Evolutionary conservation across 2,329 filamentous ascomycete genomes (phyloP), one percentile per base, ranked within the genome.

Genomic region (Cryphonectria radicalis): DNA sequence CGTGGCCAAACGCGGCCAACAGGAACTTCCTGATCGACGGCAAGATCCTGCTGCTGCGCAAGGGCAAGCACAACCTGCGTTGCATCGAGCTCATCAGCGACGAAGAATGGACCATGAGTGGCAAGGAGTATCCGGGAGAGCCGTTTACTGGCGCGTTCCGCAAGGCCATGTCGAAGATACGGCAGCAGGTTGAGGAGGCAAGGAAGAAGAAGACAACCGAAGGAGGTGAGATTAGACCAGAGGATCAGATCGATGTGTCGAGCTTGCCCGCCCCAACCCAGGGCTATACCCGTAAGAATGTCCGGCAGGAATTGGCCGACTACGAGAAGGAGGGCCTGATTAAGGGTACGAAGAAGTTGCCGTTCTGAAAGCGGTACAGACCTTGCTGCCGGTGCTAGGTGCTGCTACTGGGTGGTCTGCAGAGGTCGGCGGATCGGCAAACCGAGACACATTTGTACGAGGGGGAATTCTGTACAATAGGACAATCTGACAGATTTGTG

Each of bases 21-120:
- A 77, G 83, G 71, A 87, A 88, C 69, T 92, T 86, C 76, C 81
- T 92, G 69, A 86, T 93, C 25, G 87, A 90, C 73, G 87, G 79
- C 70, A 83, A 85, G 74, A 75, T 91, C 63, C 81, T 91, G 73
- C 85, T 91, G 75, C 81, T 91, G 68, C 87, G 90, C 74, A 88
- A 86, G 77, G 89, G 89, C 74, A 91, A 90, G 81, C 86, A 90
- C 79, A 89, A 90, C 73, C 79, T 91, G 63, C 86, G 88, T 63
- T 84, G 91, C 74, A 83, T 91, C 67, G 83, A 90, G 79, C 82
- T 91, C 73, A 81, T 91, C 42, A 81, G 80, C 73, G 87, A 91
- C 76, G 82, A 87, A 63, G 85, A 85, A 72, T 90, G 86, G 84
- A 76, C 79, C 59, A 76, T 74, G 5, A 84, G 82, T 70, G 88